Conservation (phyloP, 352 stramenopile species). For the Stephanocyclus meneghinianus region DNA sequence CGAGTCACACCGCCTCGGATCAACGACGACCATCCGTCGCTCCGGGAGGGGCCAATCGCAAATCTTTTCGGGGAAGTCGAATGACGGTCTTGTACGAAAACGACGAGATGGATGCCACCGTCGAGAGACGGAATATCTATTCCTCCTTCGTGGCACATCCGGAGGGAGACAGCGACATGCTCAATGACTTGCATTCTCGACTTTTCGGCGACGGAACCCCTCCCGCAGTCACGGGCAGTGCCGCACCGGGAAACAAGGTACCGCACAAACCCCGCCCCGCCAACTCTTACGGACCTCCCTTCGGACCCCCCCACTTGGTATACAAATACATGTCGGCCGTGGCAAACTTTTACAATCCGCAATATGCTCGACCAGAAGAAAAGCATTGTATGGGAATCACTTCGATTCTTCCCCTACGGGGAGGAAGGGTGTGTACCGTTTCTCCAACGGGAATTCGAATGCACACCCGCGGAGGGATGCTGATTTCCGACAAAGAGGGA, state of each 20-base stretch:
- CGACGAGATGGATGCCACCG: constrained; percentile 20
- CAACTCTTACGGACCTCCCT: constrained; percentile 64
- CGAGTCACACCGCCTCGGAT: constrained; percentile 60
- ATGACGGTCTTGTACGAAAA: constrained; percentile 51
- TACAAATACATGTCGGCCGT: constrained; percentile 6
- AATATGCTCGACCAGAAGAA: constrained; percentile 33
- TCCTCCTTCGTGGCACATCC: constrained; percentile 72
- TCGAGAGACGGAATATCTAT: constrained; percentile 59
- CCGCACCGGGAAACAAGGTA: neutral
- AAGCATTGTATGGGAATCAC: constrained; percentile 69
- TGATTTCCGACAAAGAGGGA: constrained; percentile 48
- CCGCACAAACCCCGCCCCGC: constrained; percentile 39
- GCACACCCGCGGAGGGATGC: constrained; percentile 66
- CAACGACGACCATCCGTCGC: constrained; percentile 17
- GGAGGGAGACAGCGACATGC: constrained; percentile 41
- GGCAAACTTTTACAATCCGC: neutral
- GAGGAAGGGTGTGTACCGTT: constrained; percentile 56
- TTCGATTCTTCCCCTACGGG: constrained; percentile 48
- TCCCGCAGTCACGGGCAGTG: neutral
- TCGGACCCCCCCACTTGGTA: constrained; percentile 33
- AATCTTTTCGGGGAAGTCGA: constrained; percentile 26
- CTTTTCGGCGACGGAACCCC: constrained; percentile 41
- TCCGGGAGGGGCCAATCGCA: neutral
- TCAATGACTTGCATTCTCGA: constrained; percentile 61
- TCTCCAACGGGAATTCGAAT: constrained; percentile 69